A percentile compares a stretch with the other conserved stretches of the same genome.
Evolutionary conservation across 2,329 filamentous ascomycete species (phyloP).

Genomic region (Fonsecaea nubica): DNA sequence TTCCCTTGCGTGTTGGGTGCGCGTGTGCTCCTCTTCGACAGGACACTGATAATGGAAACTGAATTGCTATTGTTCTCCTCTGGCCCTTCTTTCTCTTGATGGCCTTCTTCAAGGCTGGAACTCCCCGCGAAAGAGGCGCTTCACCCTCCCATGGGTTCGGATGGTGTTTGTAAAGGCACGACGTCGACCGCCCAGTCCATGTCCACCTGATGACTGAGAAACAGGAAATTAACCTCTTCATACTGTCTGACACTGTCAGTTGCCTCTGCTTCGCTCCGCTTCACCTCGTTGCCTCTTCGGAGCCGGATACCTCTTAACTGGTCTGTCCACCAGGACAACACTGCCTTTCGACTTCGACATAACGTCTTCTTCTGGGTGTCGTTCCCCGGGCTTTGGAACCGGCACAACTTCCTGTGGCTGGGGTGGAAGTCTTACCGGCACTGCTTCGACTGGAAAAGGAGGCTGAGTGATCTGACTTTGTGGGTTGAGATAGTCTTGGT

Average conservation of each 20-base stretch:
- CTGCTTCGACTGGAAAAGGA: constrained; percentile 4
- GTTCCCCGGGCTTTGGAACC: constrained; percentile 1
- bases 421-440: constrained; percentile 16
- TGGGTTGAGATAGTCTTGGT: constrained; percentile 10
- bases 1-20: neutral
- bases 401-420: constrained; percentile 23
- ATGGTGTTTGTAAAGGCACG: neutral
- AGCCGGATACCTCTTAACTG: neutral
- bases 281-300: neutral
- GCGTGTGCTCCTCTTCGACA: neutral
- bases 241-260: neutral
- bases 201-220: neutral
- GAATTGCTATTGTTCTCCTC: constrained; percentile 1
- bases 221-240: neutral
- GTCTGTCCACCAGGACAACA: constrained; percentile 25
- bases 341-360: constrained; percentile 2
- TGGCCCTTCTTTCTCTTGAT: neutral
- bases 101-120: neutral
- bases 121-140: neutral
- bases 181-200: neutral
- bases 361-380: neutral
- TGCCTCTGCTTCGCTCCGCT: neutral
- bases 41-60: neutral
- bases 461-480: neutral
- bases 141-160: neutral